Base-by-base conservation (phyloP, 176 grass and related monocot species). In the Hsuehochloa calcarea region DNA sequence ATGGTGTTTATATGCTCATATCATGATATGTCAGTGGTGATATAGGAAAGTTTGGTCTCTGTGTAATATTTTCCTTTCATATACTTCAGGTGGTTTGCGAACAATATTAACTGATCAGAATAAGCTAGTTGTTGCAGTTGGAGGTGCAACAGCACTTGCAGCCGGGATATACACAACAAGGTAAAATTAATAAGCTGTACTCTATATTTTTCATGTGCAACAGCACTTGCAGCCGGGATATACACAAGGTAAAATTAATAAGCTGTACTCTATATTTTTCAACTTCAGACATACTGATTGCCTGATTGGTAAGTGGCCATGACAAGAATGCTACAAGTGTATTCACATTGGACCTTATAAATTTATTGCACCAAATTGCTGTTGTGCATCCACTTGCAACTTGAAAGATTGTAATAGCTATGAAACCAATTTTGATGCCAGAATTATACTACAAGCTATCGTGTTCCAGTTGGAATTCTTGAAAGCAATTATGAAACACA, bases 91-190 rank as follows among this genome's bases (percentile, higher is more conserved):
- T 88, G 96, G 96, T 83, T 60, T 98, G 55, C 90, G 80, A 22
- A 87, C 89, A 52, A 94, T 98, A 89, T 91, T 98, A 67, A 98
- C 96, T 83, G 93, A 98, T 79, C 96, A 98, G 80, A 91, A 95
- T 82, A 98, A 95, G 88, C 89, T 98, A 86, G 86, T 81, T 23
- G 91, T 96, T 81, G 91, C 89, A 67, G 96, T 98, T 74, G 93
- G 86, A 45, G 96, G 96, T 82, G 31, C 80, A 77, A 98, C 93
- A 43, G 96, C 89, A 85, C 89, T 98, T 89, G 96, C 96, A 83
- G 84, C 81, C 10, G 96, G 96, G 41, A 84, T 98, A 66, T 98
- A 98, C 81, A 91, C 86, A 47, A 95, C 93, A 61, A 93, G 96
- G 96, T 98, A 92, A 77, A 76, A 65, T 88, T 68, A 41, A 43